These are phyloP conservation scores for Rhamnella rubrinervis DNA, from an alignment of 331 rosid genomes.

Conservation along the genomic window DNA sequence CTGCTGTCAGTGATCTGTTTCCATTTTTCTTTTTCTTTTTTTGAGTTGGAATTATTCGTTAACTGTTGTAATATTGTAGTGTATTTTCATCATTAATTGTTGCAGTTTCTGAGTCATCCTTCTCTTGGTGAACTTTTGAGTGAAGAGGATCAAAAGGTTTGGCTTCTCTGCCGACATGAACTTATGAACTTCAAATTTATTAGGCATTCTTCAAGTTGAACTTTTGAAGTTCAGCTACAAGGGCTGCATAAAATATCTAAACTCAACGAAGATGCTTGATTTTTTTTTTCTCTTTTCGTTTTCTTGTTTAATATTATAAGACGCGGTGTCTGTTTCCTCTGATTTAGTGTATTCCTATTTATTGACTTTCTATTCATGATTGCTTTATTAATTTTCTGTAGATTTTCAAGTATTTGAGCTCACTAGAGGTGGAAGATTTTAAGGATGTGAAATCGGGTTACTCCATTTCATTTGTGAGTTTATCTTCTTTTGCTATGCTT, in stretches of 20 bases:
- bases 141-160: slow-evolving; percentile 75
- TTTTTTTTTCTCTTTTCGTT: too few relatives aligned
- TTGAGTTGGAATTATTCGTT: not conserved
- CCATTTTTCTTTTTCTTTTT: not conserved
- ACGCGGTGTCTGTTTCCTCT: too few relatives aligned
- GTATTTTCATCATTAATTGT: not conserved
- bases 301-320: too few relatives aligned
- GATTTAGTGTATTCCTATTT: not conserved
- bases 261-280: too few relatives aligned
- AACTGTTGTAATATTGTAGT: not conserved
- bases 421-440: slow-evolving; percentile 86
- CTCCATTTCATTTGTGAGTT: slow-evolving; percentile 77
- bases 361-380: not conserved
- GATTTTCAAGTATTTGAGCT: slow-evolving; percentile 80
- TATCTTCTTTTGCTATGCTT: slow-evolving; percentile 3
- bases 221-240: not conserved
- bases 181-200: too few relatives aligned
- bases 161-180: not conserved
- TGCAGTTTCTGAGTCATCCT: slow-evolving; percentile 93
- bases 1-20: slow-evolving; percentile 64
- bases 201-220: too few relatives aligned
- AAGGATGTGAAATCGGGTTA: slow-evolving; percentile 91
- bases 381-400: slow-evolving; percentile 24
- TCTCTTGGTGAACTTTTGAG: slow-evolving; percentile 73
- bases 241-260: not conserved